phyloP scores from a whole-genome alignment of 2,329 filamentous ascomycete species.

The Calonectria crousiana region DNA sequence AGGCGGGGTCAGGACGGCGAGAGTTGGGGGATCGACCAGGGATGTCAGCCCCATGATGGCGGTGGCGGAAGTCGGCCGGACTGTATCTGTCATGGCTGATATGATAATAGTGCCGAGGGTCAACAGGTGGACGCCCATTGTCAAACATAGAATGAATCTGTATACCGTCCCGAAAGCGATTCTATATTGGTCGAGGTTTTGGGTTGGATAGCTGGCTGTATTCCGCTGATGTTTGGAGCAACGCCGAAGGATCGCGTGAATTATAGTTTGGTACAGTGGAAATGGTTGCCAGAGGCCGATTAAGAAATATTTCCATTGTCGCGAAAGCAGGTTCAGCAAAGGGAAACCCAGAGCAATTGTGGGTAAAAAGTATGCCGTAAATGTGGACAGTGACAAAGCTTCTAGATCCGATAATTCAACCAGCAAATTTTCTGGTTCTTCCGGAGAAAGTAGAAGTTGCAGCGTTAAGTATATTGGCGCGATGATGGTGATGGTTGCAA shows the following conservation, averaged over 20 bases:
- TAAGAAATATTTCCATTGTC: constrained; percentile 13
- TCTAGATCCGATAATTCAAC: constrained; percentile 29
- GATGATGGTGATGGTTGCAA: constrained; percentile 35
- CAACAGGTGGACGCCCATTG: constrained; percentile 11
- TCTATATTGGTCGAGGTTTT: neutral
- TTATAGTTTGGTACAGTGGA: constrained; percentile 28
- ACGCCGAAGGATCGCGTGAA: neutral
- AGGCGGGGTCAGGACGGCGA: constrained; percentile 26
- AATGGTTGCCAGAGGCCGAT: constrained; percentile 38
- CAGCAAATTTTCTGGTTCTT: constrained; percentile 7
- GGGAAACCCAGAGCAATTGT: constrained; percentile 31
- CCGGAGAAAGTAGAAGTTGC: constrained; percentile 31
- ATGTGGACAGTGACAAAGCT: constrained; percentile 28
- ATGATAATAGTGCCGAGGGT: constrained; percentile 26
- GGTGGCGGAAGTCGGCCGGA: constrained; percentile 19
- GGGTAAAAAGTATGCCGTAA: constrained; percentile 33
- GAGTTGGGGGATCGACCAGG: constrained; percentile 25
- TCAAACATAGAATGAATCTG: constrained; percentile 18
- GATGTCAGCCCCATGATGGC: constrained; percentile 34
- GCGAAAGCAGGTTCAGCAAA: constrained; percentile 16
- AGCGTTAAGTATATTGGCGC: constrained; percentile 35
- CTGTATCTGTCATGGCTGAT: neutral
- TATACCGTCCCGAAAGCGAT: constrained; percentile 18
- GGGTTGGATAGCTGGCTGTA: neutral
- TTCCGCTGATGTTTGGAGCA: neutral